A percentile compares a stretch with the other conserved stretches of the same genome.
phyloP scores from a whole-genome alignment of 257 asterid species.

The Solanum phureja region DNA sequence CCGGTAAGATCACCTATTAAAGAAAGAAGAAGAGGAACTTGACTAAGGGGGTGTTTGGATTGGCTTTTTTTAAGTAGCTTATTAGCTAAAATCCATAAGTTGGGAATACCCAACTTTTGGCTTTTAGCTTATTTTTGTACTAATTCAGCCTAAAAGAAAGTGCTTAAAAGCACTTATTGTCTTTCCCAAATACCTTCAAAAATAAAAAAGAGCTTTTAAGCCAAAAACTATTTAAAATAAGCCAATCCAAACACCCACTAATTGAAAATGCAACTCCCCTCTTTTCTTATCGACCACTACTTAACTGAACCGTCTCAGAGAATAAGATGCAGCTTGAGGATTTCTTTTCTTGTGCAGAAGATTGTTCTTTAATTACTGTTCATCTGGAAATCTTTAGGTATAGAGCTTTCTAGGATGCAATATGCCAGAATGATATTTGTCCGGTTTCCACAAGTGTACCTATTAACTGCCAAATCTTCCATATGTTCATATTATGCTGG shows the following conservation, averaged over 20 bases:
- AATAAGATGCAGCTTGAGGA: not conserved
- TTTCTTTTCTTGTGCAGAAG: not conserved
- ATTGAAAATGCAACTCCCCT: not conserved
- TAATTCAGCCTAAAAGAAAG: not conserved
- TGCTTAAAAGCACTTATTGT: not conserved
- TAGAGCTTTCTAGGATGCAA: not conserved
- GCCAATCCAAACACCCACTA: not conserved
- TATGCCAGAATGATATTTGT: not conserved
- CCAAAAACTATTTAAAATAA: not conserved
- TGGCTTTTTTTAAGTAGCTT: not conserved
- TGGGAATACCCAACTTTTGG: not conserved
- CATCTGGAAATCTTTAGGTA: not conserved
- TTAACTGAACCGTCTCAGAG: not conserved
- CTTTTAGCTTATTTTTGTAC: not conserved
- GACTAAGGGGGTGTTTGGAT: not conserved
- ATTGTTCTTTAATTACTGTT: not conserved
- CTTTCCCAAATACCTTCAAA: not conserved
- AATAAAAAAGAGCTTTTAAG: not conserved
- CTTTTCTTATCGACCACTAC: not conserved
- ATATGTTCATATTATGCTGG: not conserved
- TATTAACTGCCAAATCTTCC: not conserved
- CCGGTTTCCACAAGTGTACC: not conserved
- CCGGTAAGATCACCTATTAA: not conserved
- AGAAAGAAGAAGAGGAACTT: not conserved
- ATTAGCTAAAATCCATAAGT: not conserved